These are phyloP conservation scores for Cladophialophora immunda DNA, from an alignment of 2,329 filamentous ascomycete genomes.

Conservation along the genomic window DNA sequence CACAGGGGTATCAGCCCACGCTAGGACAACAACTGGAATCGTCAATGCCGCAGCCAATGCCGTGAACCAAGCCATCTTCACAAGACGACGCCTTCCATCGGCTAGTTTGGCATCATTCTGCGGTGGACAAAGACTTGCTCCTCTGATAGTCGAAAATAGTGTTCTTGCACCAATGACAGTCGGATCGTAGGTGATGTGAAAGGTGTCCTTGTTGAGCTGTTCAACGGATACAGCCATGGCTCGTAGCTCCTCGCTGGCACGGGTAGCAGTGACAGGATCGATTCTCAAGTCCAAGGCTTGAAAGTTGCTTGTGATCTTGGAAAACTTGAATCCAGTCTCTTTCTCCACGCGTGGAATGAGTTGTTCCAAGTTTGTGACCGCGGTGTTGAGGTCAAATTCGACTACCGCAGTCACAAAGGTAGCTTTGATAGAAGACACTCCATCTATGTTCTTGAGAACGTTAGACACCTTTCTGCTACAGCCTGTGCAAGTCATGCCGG, in stretches of 20 bases:
- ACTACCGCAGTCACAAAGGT: conserved; percentile 37
- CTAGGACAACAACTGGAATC: conserved; percentile 70
- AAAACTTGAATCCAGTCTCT: conserved; percentile 38
- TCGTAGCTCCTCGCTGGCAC: conserved; percentile 18
- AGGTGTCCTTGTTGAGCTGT: conserved; percentile 47
- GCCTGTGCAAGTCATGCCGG: conserved; percentile 41
- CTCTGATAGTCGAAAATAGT: conserved; percentile 50
- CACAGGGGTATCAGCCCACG: conserved; percentile 67
- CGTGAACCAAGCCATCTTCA: conserved; percentile 55
- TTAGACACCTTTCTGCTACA: conserved; percentile 37
- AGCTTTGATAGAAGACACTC: conserved; percentile 35
- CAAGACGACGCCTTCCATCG: conserved; percentile 53
- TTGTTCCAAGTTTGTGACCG: conserved; percentile 45
- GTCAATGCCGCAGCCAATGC: conserved; percentile 63
- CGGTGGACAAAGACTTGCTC: conserved; percentile 28
- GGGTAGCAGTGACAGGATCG: conserved; percentile 12
- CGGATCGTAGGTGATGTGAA: conserved; percentile 56
- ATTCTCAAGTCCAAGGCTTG: conserved; percentile 34
- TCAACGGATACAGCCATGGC: conserved; percentile 23
- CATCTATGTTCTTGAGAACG: conserved; percentile 32
- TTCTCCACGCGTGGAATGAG: conserved; percentile 33
- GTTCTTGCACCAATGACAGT: conserved; percentile 59
- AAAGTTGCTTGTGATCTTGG: conserved; percentile 27
- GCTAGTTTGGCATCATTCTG: conserved; percentile 47
- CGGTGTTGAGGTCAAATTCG: conserved; percentile 52